Percentiles rank a stretch among this genome's conserved stretches.
Conservation (phyloP, 2,329 filamentous ascomycete species). For the Phialemonium atrogriseum region DNA sequence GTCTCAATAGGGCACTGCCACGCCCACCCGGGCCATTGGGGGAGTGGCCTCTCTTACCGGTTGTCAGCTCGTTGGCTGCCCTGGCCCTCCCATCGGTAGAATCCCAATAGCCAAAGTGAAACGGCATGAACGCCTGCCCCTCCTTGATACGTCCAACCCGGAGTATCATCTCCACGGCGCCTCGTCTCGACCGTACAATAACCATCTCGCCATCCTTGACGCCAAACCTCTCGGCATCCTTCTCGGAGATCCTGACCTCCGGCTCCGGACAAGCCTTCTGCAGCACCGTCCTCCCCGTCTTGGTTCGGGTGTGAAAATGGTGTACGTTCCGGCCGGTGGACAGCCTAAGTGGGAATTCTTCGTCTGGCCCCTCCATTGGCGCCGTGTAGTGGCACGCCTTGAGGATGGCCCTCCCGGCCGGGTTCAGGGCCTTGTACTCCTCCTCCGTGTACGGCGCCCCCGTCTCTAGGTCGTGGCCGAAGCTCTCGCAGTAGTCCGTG, state of each 20-base stretch:
- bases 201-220: constrained; percentile 22
- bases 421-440: constrained; percentile 21
- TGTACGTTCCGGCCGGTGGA: constrained; percentile 23
- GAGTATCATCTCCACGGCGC: constrained; percentile 20
- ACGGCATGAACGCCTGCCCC: constrained; percentile 28
- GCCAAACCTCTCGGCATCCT: constrained; percentile 17
- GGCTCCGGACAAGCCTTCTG: constrained; percentile 22
- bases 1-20: neutral
- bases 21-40: neutral
- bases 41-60: constrained; percentile 17
- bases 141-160: constrained; percentile 18
- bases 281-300: constrained; percentile 23
- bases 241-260: constrained; percentile 17
- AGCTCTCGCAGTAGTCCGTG: constrained; percentile 25
- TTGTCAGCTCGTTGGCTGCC: constrained; percentile 28
- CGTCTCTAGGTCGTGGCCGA: constrained; percentile 27
- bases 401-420: constrained; percentile 24
- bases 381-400: constrained; percentile 23
- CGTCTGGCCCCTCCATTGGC: constrained; percentile 19
- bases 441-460: constrained; percentile 21
- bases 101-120: constrained; percentile 29
- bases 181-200: constrained; percentile 20
- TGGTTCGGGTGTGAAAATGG: constrained; percentile 28
- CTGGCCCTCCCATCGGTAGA: constrained; percentile 19
- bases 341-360: constrained; percentile 22